Conservation (phyloP, 2,329 filamentous ascomycete genomes). For the Penicillium psychrosexuale region DNA sequence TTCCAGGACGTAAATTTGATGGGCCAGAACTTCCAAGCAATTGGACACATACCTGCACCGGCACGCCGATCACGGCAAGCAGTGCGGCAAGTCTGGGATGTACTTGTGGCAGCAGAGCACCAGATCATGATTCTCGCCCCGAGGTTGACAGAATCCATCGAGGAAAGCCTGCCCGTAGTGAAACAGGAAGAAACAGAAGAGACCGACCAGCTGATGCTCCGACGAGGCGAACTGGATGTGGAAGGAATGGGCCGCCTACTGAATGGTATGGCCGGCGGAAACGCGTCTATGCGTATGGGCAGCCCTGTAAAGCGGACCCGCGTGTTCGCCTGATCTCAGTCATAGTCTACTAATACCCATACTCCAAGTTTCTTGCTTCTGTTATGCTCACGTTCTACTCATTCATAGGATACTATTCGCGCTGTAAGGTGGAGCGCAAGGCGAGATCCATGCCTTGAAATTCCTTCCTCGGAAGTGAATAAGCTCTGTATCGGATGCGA, state of each 20-base stretch:
- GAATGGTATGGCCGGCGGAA: constrained; percentile 40
- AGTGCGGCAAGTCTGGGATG: constrained; percentile 32
- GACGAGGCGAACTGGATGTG: constrained; percentile 45
- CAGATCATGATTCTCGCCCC: constrained; percentile 40
- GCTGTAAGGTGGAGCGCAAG: constrained; percentile 54
- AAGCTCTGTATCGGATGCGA: constrained; percentile 54
- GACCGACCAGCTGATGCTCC: constrained; percentile 43
- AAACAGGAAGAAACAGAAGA: constrained; percentile 23
- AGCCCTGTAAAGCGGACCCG: constrained; percentile 39
- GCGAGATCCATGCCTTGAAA: constrained; percentile 52
- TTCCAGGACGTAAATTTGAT: constrained; percentile 40
- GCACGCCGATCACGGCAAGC: constrained; percentile 22
- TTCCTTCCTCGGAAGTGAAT: constrained; percentile 36
- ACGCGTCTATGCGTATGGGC: constrained; percentile 31
- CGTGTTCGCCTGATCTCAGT: constrained; percentile 32
- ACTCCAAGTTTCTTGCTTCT: constrained; percentile 8
- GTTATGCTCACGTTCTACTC: constrained; percentile 2
- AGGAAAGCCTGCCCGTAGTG: constrained; percentile 11
- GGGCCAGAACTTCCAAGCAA: constrained; percentile 41
- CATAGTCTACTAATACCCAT: constrained; percentile 36
- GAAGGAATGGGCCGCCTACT: constrained; percentile 49
- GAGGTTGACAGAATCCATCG: constrained; percentile 27
- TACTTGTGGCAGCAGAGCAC: constrained; percentile 42
- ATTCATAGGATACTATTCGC: constrained; percentile 35
- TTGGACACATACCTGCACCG: constrained; percentile 36